Percentiles rank a stretch among this genome's conserved stretches.
These are phyloP conservation scores for Rhodomyrtus tomentosa DNA, from an alignment of 345 rosid species.

Conservation along the genomic window DNA sequence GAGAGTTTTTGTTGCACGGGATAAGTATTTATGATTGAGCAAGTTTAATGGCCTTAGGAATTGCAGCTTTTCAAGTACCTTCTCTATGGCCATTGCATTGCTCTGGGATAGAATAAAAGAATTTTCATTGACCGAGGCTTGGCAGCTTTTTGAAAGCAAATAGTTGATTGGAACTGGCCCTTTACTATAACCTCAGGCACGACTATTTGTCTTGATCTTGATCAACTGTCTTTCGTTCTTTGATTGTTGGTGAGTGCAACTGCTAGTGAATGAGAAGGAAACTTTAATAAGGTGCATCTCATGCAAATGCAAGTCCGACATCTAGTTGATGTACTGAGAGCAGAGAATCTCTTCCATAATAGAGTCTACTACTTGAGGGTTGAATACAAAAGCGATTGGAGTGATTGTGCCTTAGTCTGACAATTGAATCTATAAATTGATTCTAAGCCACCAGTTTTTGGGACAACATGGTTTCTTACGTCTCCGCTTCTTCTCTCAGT, in stretches of 20 bases:
- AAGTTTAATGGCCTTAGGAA: not conserved
- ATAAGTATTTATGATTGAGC: not conserved
- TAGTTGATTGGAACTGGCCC: not conserved
- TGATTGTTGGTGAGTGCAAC: not conserved
- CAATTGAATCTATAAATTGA: not conserved
- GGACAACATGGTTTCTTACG: not conserved
- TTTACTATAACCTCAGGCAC: not conserved
- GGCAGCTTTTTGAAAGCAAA: not conserved
- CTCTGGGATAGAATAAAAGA: not conserved
- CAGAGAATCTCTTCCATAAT: not conserved
- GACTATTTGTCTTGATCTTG: not conserved
- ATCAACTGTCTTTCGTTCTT: not conserved
- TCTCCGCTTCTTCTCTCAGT: constrained; percentile 24
- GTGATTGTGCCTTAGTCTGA: not conserved
- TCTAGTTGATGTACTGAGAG: not conserved
- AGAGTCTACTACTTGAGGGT: not conserved
- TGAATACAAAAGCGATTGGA: not conserved
- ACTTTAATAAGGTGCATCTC: not conserved
- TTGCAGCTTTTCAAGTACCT: not conserved
- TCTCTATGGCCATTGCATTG: not conserved
- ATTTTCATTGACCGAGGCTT: not conserved
- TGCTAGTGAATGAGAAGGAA: not conserved
- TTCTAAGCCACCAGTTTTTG: not conserved
- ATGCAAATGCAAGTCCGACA: not conserved
- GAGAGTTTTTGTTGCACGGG: not conserved